A percentile compares a stretch with the other conserved stretches of the same genome.
These are phyloP conservation scores for Scorias spongiosa DNA, from an alignment of 2,329 filamentous ascomycete genomes.

Conservation along the genomic window DNA sequence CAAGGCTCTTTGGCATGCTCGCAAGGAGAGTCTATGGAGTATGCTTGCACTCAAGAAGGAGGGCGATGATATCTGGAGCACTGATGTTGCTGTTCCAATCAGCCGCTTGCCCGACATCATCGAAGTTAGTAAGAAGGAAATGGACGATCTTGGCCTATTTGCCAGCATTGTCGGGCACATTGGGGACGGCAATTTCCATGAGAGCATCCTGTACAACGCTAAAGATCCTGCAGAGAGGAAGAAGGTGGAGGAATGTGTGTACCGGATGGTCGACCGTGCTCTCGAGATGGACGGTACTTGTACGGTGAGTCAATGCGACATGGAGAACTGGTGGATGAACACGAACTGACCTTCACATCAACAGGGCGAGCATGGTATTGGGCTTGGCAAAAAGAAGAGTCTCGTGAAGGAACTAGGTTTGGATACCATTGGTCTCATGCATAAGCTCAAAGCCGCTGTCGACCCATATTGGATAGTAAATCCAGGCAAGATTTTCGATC, in stretches of 20 bases:
- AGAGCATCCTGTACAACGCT: slow-evolving; percentile 76
- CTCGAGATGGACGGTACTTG: slow-evolving; percentile 90
- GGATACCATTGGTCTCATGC: slow-evolving; percentile 74
- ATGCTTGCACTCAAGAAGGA: slow-evolving; percentile 42
- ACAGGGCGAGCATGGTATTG: slow-evolving; percentile 65
- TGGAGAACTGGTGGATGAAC: too few relatives aligned
- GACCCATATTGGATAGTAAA: slow-evolving; percentile 86
- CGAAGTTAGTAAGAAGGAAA: slow-evolving; percentile 75
- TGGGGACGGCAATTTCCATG: slow-evolving; percentile 89
- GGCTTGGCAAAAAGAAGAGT: slow-evolving; percentile 71
- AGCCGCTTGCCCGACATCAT: slow-evolving; percentile 48
- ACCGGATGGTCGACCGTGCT: slow-evolving; percentile 81
- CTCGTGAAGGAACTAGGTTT: slow-evolving; percentile 64
- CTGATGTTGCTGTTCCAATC: slow-evolving; percentile 46
- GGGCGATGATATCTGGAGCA: slow-evolving; percentile 45
- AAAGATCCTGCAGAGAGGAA: slow-evolving; percentile 52
- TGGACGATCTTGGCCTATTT: slow-evolving; percentile 74
- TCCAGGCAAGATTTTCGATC: slow-evolving; percentile 48
- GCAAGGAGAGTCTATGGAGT: slow-evolving; percentile 46
- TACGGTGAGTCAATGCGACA: slow-evolving; percentile 29
- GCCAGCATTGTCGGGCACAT: slow-evolving; percentile 81
- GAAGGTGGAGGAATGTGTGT: slow-evolving; percentile 66
- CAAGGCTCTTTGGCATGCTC: slow-evolving; percentile 43
- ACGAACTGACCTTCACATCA: too few relatives aligned
- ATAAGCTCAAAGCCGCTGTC: slow-evolving; percentile 62